Base-by-base conservation (phyloP, 2,329 filamentous ascomycete species). In the Geosmithia flava region DNA sequence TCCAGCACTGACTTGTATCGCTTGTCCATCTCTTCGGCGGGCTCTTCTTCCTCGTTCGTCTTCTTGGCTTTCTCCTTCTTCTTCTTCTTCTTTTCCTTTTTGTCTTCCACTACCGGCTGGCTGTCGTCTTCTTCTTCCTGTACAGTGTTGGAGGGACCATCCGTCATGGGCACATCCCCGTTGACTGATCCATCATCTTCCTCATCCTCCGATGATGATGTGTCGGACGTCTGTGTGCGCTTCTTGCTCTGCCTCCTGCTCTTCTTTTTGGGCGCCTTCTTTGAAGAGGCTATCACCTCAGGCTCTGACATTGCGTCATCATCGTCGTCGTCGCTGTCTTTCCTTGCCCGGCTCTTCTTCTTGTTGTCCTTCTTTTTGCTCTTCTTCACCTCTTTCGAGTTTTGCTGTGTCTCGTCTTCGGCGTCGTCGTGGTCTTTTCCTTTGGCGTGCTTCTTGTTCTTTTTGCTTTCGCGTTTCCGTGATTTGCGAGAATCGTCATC, bases 1-100 rank as follows among this genome's bases (percentile, higher is more conserved):
- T 75, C 69, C 33, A 82, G 62, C 3, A 82, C 64, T 1, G 68
- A 62, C 51, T 71, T 77, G 56, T 78, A 69, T 20, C 69, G 62
- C 30, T 61, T 55, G 13, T 62, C 59, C 29, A 60, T 54, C 37
- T 59, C 56, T 5, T 58, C 54, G 13, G 59, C 56, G 1, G 57
- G 52, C n/a, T 56, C 53, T 3, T 58, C 50, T 8, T 59, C 56
- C 19, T 56, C 52, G 10, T 47, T 33, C 7, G 50, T 20, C 17
- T 56, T 49, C 15, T 59, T 53, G 13, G 50, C 56, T 48, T 60
- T 61, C 54, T 63, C 62, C 52, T 65, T 64, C 52, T 64, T 62
- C 47, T 56, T 59, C 46, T 56, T 55, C 43, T 54, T 53, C 49
- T 52, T 49, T 17, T 54, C 50, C 44, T 48, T 42, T 20, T 51